These are phyloP conservation scores for Coemansia sp. DNA, from an alignment of 371 early-diverging fungal species.

Conservation along the genomic window DNA sequence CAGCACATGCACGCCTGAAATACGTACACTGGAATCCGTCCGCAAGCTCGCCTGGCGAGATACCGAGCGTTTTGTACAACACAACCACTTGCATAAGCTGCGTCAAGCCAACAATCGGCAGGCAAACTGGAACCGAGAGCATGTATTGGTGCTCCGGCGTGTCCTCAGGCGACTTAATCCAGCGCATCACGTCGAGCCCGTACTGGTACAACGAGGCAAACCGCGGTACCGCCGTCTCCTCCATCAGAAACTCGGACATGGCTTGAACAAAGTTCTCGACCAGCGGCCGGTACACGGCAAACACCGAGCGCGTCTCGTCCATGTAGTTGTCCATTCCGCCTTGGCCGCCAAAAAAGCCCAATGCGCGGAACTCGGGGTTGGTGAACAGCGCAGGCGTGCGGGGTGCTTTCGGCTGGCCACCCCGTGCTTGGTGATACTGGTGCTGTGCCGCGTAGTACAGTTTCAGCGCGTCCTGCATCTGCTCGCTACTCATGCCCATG, in stretches of 20 bases:
- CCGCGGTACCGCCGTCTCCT: slow-evolving; percentile 68
- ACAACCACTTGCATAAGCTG: slow-evolving; percentile 59
- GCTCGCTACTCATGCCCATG: not conserved
- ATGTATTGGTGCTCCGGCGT: slow-evolving; percentile 76
- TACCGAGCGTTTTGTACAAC: slow-evolving; percentile 58
- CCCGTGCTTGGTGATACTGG: not conserved
- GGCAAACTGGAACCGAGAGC: slow-evolving; percentile 76
- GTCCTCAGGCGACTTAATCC: slow-evolving; percentile 77
- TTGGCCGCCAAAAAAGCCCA: slow-evolving; percentile 93
- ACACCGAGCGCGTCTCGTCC: slow-evolving; percentile 77
- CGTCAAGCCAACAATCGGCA: slow-evolving; percentile 87
- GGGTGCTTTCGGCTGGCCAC: not conserved
- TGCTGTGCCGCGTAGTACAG: slow-evolving; percentile 1
- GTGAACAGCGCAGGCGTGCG: slow-evolving; percentile 14
- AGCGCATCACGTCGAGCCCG: slow-evolving; percentile 75
- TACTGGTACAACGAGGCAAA: slow-evolving; percentile 69
- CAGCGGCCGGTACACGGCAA: slow-evolving; percentile 72
- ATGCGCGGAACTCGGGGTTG: slow-evolving; percentile 33
- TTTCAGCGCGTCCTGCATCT: not conserved
- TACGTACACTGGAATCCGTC: slow-evolving; percentile 76
- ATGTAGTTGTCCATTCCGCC: slow-evolving; percentile 93
- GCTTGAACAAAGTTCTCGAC: slow-evolving; percentile 69
- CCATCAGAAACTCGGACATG: slow-evolving; percentile 68
- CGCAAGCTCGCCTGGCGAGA: slow-evolving; percentile 54
- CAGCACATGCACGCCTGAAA: too few species aligned